Evolutionary conservation across 1,284 basidiomycete genomes (phyloP).

Genomic region (Anthracocystis panici-leucophaei): DNA sequence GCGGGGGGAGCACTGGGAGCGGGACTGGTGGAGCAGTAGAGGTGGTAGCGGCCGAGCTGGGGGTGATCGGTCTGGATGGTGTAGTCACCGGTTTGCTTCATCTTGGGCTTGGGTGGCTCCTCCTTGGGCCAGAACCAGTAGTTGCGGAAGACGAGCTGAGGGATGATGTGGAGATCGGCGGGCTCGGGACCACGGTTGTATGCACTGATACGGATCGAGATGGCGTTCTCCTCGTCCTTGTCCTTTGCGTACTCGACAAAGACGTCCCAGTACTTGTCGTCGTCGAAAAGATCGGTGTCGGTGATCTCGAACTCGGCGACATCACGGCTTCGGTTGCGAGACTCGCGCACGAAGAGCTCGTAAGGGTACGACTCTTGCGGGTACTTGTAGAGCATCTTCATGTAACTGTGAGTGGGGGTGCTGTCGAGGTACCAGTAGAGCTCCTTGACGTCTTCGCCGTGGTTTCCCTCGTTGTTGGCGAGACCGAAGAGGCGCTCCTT

Average conservation of each 20-base stretch:
- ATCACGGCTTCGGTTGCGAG: constrained; percentile 82
- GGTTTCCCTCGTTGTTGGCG: constrained; percentile 94
- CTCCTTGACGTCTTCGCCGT: constrained; percentile 98
- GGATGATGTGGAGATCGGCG: constrained; percentile 93
- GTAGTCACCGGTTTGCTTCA: constrained; percentile 74
- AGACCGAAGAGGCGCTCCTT: constrained; percentile 95
- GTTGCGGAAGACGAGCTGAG: constrained; percentile 96
- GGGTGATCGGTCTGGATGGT: constrained; percentile 76
- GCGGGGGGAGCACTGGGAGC: constrained; percentile 82
- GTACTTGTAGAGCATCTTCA: constrained; percentile 99
- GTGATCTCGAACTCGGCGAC: constrained; percentile 92
- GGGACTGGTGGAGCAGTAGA: constrained; percentile 92
- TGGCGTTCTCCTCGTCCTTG: constrained; percentile 85
- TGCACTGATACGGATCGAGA: constrained; percentile 92
- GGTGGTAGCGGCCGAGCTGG: constrained; percentile 74
- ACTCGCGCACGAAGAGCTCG: constrained; percentile 89
- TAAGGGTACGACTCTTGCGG: constrained; percentile 92
- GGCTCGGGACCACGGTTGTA: constrained; percentile 97
- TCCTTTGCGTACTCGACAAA: constrained; percentile 90
- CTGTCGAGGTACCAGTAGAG: constrained; percentile 98
- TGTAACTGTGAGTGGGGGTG: constrained; percentile 97
- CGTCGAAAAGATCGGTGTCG: constrained; percentile 91
- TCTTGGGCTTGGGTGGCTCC: constrained; percentile 79
- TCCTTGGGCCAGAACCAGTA: constrained; percentile 95
- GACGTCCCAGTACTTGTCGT: constrained; percentile 96